Evolutionary conservation across 257 asterid species (phyloP).

Genomic region (Solanum habrochaites): DNA sequence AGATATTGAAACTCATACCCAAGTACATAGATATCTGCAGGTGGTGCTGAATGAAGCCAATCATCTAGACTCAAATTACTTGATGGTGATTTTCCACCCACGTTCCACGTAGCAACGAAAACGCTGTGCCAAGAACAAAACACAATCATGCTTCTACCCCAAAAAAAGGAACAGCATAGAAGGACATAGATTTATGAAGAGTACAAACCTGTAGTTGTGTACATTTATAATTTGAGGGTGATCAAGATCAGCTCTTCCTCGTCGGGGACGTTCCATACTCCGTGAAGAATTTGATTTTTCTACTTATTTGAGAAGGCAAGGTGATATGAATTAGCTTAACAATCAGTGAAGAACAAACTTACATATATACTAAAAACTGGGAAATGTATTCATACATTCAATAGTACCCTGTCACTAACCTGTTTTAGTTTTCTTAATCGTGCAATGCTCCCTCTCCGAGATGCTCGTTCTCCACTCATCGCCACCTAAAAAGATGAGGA

Average conservation of each 20-base stretch:
- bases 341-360: not conserved
- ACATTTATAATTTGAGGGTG: conserved; percentile 92
- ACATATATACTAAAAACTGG: not conserved
- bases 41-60: conserved; percentile 95
- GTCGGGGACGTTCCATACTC: conserved; percentile 49
- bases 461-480: conserved; percentile 82
- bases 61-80: conserved; percentile 76
- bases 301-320: conserved; percentile 14
- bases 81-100: conserved; percentile 87
- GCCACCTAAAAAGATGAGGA: conserved; percentile 34
- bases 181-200: not conserved
- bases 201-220: conserved; percentile 49
- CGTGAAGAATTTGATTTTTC: conserved; percentile 45
- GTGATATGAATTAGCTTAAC: not conserved
- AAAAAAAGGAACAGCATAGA: not conserved
- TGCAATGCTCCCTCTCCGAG: conserved; percentile 73
- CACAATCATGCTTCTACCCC: not conserved
- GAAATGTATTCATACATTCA: not conserved
- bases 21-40: conserved; percentile 95
- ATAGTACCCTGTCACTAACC: conserved; percentile 29
- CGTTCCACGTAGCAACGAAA: conserved; percentile 94
- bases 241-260: conserved; percentile 76
- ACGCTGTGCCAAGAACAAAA: conserved; percentile 29
- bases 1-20: conserved; percentile 40
- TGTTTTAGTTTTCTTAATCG: conserved; percentile 66